phyloP scores from a whole-genome alignment of 1,284 basidiomycete genomes.

The Vanrija humicola region DNA sequence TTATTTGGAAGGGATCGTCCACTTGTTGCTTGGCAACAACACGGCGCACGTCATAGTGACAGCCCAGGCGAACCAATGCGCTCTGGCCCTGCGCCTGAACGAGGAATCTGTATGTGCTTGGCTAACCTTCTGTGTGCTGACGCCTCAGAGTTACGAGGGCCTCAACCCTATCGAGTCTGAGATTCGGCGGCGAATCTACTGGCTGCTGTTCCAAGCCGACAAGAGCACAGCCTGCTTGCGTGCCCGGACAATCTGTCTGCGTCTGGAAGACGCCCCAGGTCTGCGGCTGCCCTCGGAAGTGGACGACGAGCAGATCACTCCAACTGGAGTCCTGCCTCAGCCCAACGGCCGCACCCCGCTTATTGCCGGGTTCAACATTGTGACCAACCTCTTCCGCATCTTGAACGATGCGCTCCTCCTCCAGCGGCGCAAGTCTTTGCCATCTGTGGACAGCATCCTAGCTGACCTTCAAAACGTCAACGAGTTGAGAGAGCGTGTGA shows the following conservation, averaged over 20 bases:
- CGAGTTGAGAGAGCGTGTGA: constrained; percentile 27
- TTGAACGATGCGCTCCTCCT: constrained; percentile 38
- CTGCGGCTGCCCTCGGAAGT: constrained; percentile 40
- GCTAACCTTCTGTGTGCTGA: constrained; percentile 5
- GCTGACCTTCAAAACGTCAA: constrained; percentile 37
- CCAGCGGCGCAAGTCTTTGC: constrained; percentile 31
- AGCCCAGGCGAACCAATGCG: constrained; percentile 38
- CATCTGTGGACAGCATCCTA: constrained; percentile 30
- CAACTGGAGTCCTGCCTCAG: constrained; percentile 37
- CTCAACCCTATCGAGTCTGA: constrained; percentile 39
- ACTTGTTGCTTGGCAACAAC: constrained; percentile 40
- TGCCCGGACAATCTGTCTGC: constrained; percentile 31
- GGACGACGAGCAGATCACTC: constrained; percentile 46
- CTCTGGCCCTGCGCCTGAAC: constrained; percentile 36
- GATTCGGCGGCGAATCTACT: constrained; percentile 37
- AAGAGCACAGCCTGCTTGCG: constrained; percentile 42
- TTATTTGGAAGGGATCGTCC: constrained; percentile 37
- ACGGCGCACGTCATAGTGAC: constrained; percentile 39
- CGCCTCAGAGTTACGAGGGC: constrained; percentile 29
- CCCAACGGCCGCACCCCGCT: constrained; percentile 33
- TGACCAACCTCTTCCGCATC: constrained; percentile 39
- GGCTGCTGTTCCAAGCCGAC: constrained; percentile 46
- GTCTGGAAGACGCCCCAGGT: constrained; percentile 33
- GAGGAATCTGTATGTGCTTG: constrained; percentile 31
- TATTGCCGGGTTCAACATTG: constrained; percentile 43